Evolutionary conservation across 345 rosid genomes (phyloP).

Genomic region (Brassica cretica): DNA sequence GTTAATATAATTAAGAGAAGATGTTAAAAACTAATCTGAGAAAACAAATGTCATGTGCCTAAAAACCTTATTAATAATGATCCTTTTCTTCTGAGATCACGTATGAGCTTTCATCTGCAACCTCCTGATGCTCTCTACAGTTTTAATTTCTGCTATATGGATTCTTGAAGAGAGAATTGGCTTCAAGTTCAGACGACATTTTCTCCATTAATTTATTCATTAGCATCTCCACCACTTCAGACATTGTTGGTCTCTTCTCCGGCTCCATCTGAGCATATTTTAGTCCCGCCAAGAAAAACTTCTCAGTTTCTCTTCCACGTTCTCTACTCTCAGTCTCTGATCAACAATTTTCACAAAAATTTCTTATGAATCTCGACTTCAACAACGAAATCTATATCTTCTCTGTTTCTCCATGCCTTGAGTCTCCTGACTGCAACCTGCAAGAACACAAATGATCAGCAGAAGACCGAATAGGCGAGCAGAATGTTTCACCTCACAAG

Average conservation of each 20-base stretch:
- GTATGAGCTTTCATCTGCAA: conserved; percentile 25
- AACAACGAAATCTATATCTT: conserved; percentile 76
- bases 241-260: conserved; percentile 75
- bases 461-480: not conserved
- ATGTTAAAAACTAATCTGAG: not conserved
- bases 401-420: conserved; percentile 97
- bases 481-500: not conserved
- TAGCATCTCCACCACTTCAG: conserved; percentile 64
- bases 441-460: conserved; percentile 17
- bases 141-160: not conserved
- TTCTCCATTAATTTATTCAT: conserved; percentile 50
- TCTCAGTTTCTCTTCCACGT: conserved; percentile 61
- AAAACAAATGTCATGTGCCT: conserved; percentile 10
- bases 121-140: conserved; percentile 19
- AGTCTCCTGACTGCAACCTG: conserved; percentile 95
- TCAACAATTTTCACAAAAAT: conserved; percentile 69
- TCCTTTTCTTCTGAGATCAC: conserved; percentile 19
- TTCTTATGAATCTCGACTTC: conserved; percentile 77
- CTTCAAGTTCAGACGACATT: conserved; percentile 51
- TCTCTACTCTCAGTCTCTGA: conserved; percentile 59
- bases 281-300: conserved; percentile 56
- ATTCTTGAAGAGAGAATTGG: conserved; percentile 56
- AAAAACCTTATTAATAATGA: conserved; percentile 9
- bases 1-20: not conserved
- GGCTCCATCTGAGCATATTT: conserved; percentile 71